Base-by-base conservation (phyloP, 23 red algal genomes). In the Gracilariopsis chorda region DNA sequence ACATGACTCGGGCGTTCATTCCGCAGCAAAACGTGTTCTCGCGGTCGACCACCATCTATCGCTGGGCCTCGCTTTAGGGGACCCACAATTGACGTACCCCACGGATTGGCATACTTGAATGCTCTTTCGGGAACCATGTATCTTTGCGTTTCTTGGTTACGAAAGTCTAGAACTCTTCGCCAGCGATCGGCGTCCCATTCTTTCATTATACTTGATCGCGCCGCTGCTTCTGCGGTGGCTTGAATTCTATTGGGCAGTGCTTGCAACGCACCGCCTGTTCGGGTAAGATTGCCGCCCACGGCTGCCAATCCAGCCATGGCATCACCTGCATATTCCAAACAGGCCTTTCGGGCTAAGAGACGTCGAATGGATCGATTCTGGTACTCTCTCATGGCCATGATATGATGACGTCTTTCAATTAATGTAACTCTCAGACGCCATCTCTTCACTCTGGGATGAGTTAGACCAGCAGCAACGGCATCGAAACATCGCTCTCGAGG, bases 1-100 rank as follows among this genome's bases (percentile, higher is more conserved):
- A 95, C 93, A 67, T 90, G 84, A 57, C 93, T 95, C 2, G 93
- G 93, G 35, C 93, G 82, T 67, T 95, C 93, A 65, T 95, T 83
- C 10, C 84, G 72, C 78, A 95, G 80, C 87, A 95, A 74, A 67
- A 79, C 69, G 51, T 95, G 93, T 47, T 95, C 93, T 30, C 93
- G 78, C 39, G 93, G 93, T 12, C 93, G 86, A 29, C 84, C 93
- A 0, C 93, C 93, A 45, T 90, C 93, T 21, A 90, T 77, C 17
- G 85, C 93, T 28, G 93, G 93, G 23, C 93, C 93, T 36, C 93
- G 71, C 73, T 85, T 82, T n/a, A 95, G 47, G 19, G 93, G 93
- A 35, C 85, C 84, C 43, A 95, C 93, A 34, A 95, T 82, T 45
- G 93, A 95, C 24, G 33, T 51, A 36, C 93, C 93, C 93, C 93